Evolutionary conservation across 1,139 yeast species (phyloP).

Genomic region (Ogataea hybrid): DNA sequence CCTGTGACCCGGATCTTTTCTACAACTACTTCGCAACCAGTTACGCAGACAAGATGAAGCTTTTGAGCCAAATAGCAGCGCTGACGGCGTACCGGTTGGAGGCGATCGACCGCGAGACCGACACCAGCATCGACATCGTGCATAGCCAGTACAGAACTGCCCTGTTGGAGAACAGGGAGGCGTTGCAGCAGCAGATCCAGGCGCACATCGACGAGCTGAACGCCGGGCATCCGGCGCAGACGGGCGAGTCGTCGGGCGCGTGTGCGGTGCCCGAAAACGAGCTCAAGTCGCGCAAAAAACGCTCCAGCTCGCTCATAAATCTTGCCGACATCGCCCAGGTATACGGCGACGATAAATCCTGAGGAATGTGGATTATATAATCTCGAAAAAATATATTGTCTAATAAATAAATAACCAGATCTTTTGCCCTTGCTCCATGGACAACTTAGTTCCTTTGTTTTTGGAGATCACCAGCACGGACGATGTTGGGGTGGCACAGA

Average conservation of each 20-base stretch:
- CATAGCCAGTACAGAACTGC: slow-evolving; percentile 26
- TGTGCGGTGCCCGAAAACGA: slow-evolving; percentile 5
- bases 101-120: slow-evolving; percentile 19
- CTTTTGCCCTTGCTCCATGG: slow-evolving; percentile 21
- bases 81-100: slow-evolving; percentile 15
- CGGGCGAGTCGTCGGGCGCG: background rate
- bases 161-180: slow-evolving; percentile 24
- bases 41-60: slow-evolving; percentile 10
- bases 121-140: slow-evolving; percentile 15
- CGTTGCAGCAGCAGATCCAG: slow-evolving; percentile 16
- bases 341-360: slow-evolving; percentile 1
- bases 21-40: slow-evolving; percentile 25
- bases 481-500: slow-evolving; percentile 68
- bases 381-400: background rate
- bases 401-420: background rate
- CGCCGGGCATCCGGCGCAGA: slow-evolving; percentile 21
- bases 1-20: slow-evolving; percentile 26
- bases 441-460: slow-evolving; percentile 64
- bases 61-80: slow-evolving; percentile 9
- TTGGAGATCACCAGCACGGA: slow-evolving; percentile 80
- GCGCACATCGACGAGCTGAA: slow-evolving; percentile 24
- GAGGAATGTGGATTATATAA: slow-evolving; percentile 2
- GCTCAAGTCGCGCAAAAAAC: slow-evolving; percentile 9
- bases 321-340: slow-evolving; percentile 7
- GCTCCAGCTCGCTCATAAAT: slow-evolving; percentile 4